A percentile compares a stretch with the other conserved stretches of the same genome.
Evolutionary conservation across 2,329 filamentous ascomycete genomes (phyloP).

Genomic region (Aureobasidium sp.): DNA sequence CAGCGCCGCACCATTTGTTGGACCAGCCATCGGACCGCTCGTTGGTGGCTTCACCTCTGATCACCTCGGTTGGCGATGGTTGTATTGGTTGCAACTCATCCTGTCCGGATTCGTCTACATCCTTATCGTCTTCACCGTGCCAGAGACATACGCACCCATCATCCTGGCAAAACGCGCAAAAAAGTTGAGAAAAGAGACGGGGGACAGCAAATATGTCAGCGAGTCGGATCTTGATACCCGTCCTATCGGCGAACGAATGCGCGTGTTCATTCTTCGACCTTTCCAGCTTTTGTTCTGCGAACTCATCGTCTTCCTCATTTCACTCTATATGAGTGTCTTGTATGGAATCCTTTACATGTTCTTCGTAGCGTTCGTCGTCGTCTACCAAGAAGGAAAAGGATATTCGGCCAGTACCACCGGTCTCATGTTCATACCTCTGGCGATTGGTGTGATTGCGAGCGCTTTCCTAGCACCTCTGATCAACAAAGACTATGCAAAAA

Average conservation of each 20-base stretch:
- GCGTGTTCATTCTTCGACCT: slow-evolving; percentile 70
- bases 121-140: slow-evolving; percentile 79
- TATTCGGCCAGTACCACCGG: slow-evolving; percentile 68
- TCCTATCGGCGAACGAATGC: slow-evolving; percentile 58
- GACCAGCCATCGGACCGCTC: slow-evolving; percentile 58
- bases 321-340: slow-evolving; percentile 77
- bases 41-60: slow-evolving; percentile 71
- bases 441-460: slow-evolving; percentile 61
- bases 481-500: slow-evolving; percentile 71
- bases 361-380: slow-evolving; percentile 56
- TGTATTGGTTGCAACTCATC: slow-evolving; percentile 84
- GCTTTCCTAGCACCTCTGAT: slow-evolving; percentile 50
- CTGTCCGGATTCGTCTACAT: slow-evolving; percentile 62
- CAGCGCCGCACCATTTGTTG: slow-evolving; percentile 73
- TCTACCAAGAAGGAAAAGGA: slow-evolving; percentile 75
- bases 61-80: slow-evolving; percentile 67
- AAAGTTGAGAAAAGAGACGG: slow-evolving; percentile 63
- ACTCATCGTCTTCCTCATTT: slow-evolving; percentile 77
- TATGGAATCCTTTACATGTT: slow-evolving; percentile 73
- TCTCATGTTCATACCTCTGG: slow-evolving; percentile 80
- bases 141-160: slow-evolving; percentile 79
- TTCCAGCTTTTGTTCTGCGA: slow-evolving; percentile 81
- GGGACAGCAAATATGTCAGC: slow-evolving; percentile 62
- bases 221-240: slow-evolving; percentile 72
- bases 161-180: slow-evolving; percentile 63